Evolutionary conservation across 306 rosid species (phyloP).

Genomic region (Cucurbita ficifolia): DNA sequence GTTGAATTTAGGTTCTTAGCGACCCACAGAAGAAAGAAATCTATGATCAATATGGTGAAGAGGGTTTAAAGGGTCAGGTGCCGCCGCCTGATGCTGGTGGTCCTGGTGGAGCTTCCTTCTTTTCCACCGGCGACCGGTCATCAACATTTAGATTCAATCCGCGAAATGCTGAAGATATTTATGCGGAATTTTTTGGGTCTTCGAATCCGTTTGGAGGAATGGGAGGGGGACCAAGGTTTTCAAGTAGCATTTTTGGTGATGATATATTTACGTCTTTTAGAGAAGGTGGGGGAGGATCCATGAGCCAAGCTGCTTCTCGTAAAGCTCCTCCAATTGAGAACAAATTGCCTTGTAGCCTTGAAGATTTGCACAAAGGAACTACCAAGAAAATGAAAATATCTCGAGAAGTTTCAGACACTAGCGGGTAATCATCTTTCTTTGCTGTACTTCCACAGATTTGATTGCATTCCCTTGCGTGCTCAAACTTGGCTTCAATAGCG

Average conservation of each 20-base stretch:
- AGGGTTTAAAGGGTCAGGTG: conserved; percentile 52
- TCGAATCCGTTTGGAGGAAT: conserved; percentile 46
- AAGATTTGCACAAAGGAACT: conserved; percentile 42
- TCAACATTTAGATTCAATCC: conserved; percentile 54
- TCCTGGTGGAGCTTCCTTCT: conserved; percentile 30
- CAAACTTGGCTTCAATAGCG: neutral
- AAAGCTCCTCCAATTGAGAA: conserved; percentile 47
- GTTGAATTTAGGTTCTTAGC: conserved; percentile 42
- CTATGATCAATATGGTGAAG: conserved; percentile 68
- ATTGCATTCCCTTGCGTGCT: neutral
- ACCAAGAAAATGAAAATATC: conserved; percentile 53
- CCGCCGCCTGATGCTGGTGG: conserved; percentile 56
- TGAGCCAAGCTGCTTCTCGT: conserved; percentile 22
- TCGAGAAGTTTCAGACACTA: conserved; percentile 40
- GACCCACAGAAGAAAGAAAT: conserved; percentile 54
- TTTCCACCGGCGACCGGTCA: conserved; percentile 43
- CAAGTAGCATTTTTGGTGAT: conserved; percentile 46
- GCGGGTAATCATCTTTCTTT: conserved; percentile 26
- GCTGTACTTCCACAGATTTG: neutral
- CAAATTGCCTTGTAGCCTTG: conserved; percentile 43
- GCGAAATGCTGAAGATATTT: conserved; percentile 46
- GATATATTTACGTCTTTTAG: conserved; percentile 34
- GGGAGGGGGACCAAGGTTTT: conserved; percentile 50
- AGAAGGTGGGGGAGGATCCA: conserved; percentile 25
- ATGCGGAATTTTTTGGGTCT: conserved; percentile 45